Conservation (phyloP, 306 rosid genomes). For the Gleditsia sinensis region DNA sequence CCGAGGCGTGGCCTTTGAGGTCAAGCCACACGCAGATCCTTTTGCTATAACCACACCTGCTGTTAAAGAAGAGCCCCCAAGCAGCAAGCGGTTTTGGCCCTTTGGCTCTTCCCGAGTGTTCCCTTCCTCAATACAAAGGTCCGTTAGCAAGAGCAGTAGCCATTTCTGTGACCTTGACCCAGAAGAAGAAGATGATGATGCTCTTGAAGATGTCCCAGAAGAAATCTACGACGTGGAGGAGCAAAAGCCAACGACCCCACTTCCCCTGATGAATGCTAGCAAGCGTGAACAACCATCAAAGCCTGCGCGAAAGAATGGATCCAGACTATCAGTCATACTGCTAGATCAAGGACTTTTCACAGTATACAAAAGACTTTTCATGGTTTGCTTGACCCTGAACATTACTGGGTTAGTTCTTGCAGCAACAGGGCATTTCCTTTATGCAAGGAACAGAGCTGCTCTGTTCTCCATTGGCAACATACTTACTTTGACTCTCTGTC, state of each 20-base stretch:
- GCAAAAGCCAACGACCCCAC: slow-evolving; percentile 1
- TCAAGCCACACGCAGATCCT: slow-evolving; percentile 44
- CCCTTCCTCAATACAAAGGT: slow-evolving; percentile 34
- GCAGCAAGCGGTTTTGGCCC: slow-evolving; percentile 19
- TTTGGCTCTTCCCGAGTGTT: slow-evolving; percentile 30
- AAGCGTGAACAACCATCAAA: slow-evolving; percentile 34
- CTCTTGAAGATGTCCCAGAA: background rate
- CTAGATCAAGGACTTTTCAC: slow-evolving; percentile 63
- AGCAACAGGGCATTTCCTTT: slow-evolving; percentile 36
- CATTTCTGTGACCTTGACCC: slow-evolving; percentile 56
- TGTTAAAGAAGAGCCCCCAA: background rate
- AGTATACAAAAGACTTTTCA: slow-evolving; percentile 54
- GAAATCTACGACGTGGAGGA: slow-evolving; percentile 26
- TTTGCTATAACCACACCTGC: slow-evolving; percentile 33
- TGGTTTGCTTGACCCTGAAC: slow-evolving; percentile 39
- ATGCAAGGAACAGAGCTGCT: slow-evolving; percentile 43
- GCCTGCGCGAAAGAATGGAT: slow-evolving; percentile 23
- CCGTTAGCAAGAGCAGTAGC: slow-evolving; percentile 47
- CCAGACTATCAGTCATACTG: slow-evolving; percentile 49
- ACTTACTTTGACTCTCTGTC: slow-evolving; percentile 42
- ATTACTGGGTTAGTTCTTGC: slow-evolving; percentile 45
- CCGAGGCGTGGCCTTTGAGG: slow-evolving; percentile 58
- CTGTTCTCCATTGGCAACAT: slow-evolving; percentile 53
- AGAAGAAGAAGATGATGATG: background rate
- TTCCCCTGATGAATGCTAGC: slow-evolving; percentile 23